Evolutionary conservation across 2,329 filamentous ascomycete genomes (phyloP).

Genomic region (Huntiella moniliformis): DNA sequence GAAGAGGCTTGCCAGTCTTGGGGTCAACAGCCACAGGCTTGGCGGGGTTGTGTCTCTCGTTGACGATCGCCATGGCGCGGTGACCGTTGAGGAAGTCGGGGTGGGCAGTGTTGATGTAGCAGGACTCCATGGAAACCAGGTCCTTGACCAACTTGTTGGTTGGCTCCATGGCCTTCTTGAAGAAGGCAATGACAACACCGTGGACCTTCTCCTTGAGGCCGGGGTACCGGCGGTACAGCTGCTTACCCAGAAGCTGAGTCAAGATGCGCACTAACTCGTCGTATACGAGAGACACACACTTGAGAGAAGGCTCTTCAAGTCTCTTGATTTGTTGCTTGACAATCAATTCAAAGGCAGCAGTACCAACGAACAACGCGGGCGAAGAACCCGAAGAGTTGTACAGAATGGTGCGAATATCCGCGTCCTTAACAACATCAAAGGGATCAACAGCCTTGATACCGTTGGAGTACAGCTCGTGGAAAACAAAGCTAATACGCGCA

Average conservation of each 20-base stretch:
- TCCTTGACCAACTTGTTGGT: slow-evolving; percentile 94
- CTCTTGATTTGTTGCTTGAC: slow-evolving; percentile 98
- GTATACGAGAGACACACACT: slow-evolving; percentile 93
- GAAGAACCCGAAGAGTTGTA: slow-evolving; percentile 99
- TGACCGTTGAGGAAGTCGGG: slow-evolving; percentile 96
- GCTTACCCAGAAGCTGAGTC: slow-evolving; percentile 71
- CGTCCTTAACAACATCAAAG: slow-evolving; percentile 92
- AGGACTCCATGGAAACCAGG: slow-evolving; percentile 84
- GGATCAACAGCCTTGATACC: slow-evolving; percentile 95
- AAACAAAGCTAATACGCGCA: slow-evolving; percentile 96
- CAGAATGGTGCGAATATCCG: slow-evolving; percentile 88
- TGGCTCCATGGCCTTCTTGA: slow-evolving; percentile 96
- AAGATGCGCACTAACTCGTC: slow-evolving; percentile 95
- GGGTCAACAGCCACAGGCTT: slow-evolving; percentile 93
- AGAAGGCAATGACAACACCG: slow-evolving; percentile 76
- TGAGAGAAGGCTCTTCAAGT: slow-evolving; percentile 86
- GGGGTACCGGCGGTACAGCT: slow-evolving; percentile 85
- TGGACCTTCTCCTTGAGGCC: slow-evolving; percentile 93
- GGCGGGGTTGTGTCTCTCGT: slow-evolving; percentile 63
- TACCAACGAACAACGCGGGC: slow-evolving; percentile 89
- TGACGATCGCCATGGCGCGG: slow-evolving; percentile 94
- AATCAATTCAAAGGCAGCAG: slow-evolving; percentile 93
- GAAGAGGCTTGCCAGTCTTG: slow-evolving; percentile 91
- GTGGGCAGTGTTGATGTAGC: slow-evolving; percentile 96
- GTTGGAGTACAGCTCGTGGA: slow-evolving; percentile 95